These are phyloP conservation scores for Senna tora DNA, from an alignment of 306 rosid genomes.

Conservation along the genomic window DNA sequence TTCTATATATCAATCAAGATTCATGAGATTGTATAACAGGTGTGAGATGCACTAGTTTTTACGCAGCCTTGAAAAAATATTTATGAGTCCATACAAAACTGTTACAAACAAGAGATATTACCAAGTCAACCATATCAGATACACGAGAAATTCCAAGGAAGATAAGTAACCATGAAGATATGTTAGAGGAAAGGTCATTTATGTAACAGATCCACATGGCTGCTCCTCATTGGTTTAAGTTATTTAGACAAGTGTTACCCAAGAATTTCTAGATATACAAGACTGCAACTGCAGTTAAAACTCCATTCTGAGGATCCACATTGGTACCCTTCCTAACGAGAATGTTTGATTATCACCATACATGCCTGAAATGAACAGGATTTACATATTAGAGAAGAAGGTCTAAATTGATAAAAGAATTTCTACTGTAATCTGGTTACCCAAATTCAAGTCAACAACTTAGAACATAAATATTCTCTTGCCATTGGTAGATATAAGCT, in stretches of 20 bases:
- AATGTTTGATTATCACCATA: constrained; percentile 33
- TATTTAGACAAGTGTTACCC: neutral
- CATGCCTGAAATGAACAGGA: constrained; percentile 35
- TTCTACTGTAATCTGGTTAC: constrained; percentile 17
- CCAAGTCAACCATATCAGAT: constrained; percentile 31
- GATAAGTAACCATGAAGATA: neutral
- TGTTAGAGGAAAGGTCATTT: neutral
- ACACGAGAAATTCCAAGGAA: neutral
- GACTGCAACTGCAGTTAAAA: constrained; percentile 31
- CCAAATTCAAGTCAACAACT: neutral
- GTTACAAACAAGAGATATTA: constrained; percentile 25
- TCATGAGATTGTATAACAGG: constrained; percentile 14
- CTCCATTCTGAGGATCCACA: constrained; percentile 30
- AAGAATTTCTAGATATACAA: neutral
- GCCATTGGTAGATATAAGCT: constrained; percentile 4
- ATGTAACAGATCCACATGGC: neutral
- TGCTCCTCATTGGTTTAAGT: neutral
- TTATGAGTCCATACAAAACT: constrained; percentile 14
- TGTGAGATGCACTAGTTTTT: neutral
- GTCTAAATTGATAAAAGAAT: constrained; percentile 17
- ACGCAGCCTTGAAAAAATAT: constrained; percentile 25
- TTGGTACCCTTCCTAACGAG: constrained; percentile 28
- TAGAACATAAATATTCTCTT: neutral
- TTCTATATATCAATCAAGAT: constrained; percentile 14
- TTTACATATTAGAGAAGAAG: neutral